These are phyloP conservation scores for Geotrichum ghanense DNA, from an alignment of 805 yeast species.

Conservation along the genomic window DNA sequence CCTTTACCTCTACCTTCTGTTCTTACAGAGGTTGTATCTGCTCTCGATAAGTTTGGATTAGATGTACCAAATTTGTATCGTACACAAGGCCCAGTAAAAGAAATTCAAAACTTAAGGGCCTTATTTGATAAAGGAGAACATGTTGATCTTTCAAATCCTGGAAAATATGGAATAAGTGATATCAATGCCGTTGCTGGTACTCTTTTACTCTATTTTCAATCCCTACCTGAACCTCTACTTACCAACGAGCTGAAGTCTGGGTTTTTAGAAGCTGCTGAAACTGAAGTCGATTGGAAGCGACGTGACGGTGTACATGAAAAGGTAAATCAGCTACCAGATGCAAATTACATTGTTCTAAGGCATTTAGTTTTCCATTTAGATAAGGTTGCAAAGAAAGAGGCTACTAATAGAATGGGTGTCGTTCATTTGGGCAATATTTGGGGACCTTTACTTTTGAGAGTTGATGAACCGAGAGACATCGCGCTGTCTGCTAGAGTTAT, in stretches of 20 bases:
- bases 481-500: constrained; percentile 66
- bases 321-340: constrained; percentile 85
- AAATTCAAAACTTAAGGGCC: constrained; percentile 61
- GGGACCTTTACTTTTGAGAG: constrained; percentile 81
- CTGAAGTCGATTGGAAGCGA: constrained; percentile 48
- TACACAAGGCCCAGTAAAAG: constrained; percentile 65
- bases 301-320: constrained; percentile 73
- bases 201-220: constrained; percentile 70
- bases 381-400: constrained; percentile 52
- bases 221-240: constrained; percentile 78
- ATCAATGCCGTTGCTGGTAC: constrained; percentile 81
- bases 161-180: constrained; percentile 54
- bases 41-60: constrained; percentile 75
- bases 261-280: constrained; percentile 61
- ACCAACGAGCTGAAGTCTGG: constrained; percentile 49
- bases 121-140: constrained; percentile 59
- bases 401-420: constrained; percentile 66
- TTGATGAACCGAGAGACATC: constrained; percentile 43
- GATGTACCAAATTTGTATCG: constrained; percentile 86
- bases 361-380: constrained; percentile 77
- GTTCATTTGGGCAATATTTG: constrained; percentile 80
- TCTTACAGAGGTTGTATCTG: constrained; percentile 78
- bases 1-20: constrained; percentile 86
- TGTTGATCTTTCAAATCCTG: constrained; percentile 41
- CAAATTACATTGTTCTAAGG: constrained; percentile 85